Evolutionary conservation across 1,139 yeast species (phyloP).

Genomic region (Taiozyma onychis): DNA sequence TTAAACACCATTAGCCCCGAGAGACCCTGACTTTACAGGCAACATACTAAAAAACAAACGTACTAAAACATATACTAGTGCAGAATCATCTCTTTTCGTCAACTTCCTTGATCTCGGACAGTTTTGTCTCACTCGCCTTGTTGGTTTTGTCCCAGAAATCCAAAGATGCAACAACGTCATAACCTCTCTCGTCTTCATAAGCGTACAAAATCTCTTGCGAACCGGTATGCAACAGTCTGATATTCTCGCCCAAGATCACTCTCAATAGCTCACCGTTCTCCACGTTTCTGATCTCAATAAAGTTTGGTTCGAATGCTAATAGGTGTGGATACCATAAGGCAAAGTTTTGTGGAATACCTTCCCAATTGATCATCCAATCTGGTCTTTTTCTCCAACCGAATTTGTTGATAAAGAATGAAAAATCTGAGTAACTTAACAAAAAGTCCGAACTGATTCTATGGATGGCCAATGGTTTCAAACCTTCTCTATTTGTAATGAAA

Average conservation of each 20-base stretch:
- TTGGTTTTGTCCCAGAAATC: conserved; percentile 64
- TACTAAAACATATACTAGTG: background rate
- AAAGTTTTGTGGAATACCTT: conserved; percentile 88
- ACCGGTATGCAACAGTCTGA: conserved; percentile 79
- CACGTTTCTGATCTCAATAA: conserved; percentile 89
- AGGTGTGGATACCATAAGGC: conserved; percentile 93
- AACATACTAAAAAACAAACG: background rate
- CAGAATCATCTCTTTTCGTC: conserved; percentile 6
- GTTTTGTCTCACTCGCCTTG: conserved; percentile 8
- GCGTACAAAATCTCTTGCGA: conserved; percentile 94
- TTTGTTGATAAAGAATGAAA: conserved; percentile 87
- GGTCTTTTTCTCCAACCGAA: conserved; percentile 97
- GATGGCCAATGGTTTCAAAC: conserved; percentile 84
- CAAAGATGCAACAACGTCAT: conserved; percentile 83
- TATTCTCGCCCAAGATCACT: conserved; percentile 93
- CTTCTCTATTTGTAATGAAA: conserved; percentile 82
- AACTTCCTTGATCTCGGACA: conserved; percentile 21
- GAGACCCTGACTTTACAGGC: too few species aligned
- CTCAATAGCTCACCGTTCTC: conserved; percentile 81
- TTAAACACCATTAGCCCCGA: too few species aligned
- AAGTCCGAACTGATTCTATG: conserved; percentile 88
- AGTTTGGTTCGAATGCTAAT: conserved; percentile 82
- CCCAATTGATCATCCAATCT: conserved; percentile 96
- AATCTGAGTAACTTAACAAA: conserved; percentile 81
- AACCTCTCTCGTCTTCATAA: conserved; percentile 84